Conservation (phyloP, 352 stramenopile species). For the Pythium scleroteichum region DNA sequence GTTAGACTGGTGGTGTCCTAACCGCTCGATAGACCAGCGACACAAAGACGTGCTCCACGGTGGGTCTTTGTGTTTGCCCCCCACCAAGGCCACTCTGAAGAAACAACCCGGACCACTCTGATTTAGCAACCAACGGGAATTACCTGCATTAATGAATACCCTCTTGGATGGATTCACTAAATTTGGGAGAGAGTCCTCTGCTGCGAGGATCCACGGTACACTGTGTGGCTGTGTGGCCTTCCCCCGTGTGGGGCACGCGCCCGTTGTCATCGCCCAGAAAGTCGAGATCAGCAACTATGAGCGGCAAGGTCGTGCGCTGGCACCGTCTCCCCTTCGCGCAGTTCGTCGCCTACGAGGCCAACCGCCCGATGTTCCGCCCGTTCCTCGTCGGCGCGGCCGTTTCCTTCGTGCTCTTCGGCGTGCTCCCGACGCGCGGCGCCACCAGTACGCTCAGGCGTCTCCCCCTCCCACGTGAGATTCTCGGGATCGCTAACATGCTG, state of each 20-base stretch:
- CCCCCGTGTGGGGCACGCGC: conserved; percentile 15
- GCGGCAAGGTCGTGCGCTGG: conserved; percentile 75
- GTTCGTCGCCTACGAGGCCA: conserved; percentile 77
- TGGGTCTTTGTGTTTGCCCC: conserved; percentile 4
- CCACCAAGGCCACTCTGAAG: neutral
- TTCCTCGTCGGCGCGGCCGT: conserved; percentile 78
- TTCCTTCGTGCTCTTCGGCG: conserved; percentile 80
- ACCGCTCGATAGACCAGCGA: conserved; percentile 27
- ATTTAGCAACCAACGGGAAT: conserved; percentile 4
- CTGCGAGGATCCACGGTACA: conserved; percentile 12
- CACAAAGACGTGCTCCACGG: conserved; percentile 28
- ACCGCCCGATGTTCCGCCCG: conserved; percentile 79
- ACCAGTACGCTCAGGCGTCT: conserved; percentile 41
- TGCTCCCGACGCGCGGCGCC: conserved; percentile 75
- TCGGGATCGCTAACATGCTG: conserved; percentile 1
- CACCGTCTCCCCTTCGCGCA: conserved; percentile 79
- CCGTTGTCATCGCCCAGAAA: conserved; percentile 1
- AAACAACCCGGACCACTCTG: conserved; percentile 4
- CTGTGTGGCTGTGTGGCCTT: conserved; percentile 28
- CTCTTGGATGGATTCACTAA: neutral
- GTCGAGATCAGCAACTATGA: conserved; percentile 38
- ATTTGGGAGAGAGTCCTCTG: conserved; percentile 4
- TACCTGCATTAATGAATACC: neutral
- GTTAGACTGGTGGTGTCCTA: conserved; percentile 20
- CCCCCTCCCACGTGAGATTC: neutral